Evolutionary conservation across 345 rosid species (phyloP), one percentile per base, ranked within the genome.

Genomic region (Camelina neglecta): DNA sequence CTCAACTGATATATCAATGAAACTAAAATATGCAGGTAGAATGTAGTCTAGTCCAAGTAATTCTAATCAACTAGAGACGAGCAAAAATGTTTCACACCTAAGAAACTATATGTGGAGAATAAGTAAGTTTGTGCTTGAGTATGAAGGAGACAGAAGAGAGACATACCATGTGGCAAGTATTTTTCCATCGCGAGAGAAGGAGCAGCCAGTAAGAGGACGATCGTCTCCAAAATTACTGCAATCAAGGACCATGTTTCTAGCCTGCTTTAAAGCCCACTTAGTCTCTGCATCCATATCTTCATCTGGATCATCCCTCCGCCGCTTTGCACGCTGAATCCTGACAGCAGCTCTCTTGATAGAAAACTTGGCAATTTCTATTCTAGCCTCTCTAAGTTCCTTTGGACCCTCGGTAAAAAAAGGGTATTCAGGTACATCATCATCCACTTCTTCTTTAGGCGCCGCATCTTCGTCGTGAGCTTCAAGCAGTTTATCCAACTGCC

Each of bases 361-460:
- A 78, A 80, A 93, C 42, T 85, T 93, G 18, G 96, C 96, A 71
- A 96, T 89, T 39, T 83, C 82, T 70, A 83, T 83, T 73, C 99
- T 88, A 63, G 94, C 93, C 74, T 86, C 82, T 79, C 85, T 66
- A 33, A 96, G 93, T 50, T 85, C 90, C 64, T 60, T 85, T 2
- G 97, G 83, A 55, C 98, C 99, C 67, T 92, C 93, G 0, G 98
- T 93, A 38, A 80, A 90, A 71, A 96, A 95, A 1, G 98, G 98
- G 71, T 91, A 93, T 75, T 89, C 83, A 69, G 72, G 72, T 29
- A 82, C 79, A 61, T 89, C 96, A 56, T 89, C 98, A 53, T 87
- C 91, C 29, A 71, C 67, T 69, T 89, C 96, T 18, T 84, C 90
- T 6, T 60, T 69, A 4, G 75, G 75, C n/a, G 86, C 73, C 26